Evolutionary conservation across 805 yeast species (phyloP).

Genomic region (Starmera amethionina): DNA sequence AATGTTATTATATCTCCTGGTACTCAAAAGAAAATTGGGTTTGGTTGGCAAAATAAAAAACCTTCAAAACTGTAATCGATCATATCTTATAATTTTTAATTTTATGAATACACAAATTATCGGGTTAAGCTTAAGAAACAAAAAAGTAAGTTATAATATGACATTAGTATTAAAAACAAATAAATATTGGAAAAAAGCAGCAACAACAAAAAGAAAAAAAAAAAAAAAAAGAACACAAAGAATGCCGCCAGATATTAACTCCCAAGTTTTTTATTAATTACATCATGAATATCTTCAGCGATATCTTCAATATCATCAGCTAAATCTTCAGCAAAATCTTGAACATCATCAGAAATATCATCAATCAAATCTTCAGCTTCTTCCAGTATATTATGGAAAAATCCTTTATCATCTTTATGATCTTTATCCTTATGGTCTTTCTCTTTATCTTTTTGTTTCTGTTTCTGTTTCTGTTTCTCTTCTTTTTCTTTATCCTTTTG

Average conservation of each 20-base stretch:
- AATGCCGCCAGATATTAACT: neutral
- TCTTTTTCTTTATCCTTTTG: constrained; percentile 16
- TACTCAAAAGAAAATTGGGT: constrained; percentile 40
- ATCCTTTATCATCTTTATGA: constrained; percentile 3
- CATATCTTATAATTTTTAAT: neutral
- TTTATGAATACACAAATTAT: neutral
- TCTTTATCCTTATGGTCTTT: constrained; percentile 7
- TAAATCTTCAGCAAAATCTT: constrained; percentile 15
- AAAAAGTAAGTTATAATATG: neutral
- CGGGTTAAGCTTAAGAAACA: too few species aligned
- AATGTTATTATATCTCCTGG: constrained; percentile 59
- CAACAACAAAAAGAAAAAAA: neutral
- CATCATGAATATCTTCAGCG: constrained; percentile 6
- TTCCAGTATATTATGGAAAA: constrained; percentile 7
- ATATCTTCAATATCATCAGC: constrained; percentile 7
- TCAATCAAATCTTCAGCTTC: constrained; percentile 18
- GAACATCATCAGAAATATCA: constrained; percentile 17
- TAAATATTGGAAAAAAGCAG: constrained; percentile 20
- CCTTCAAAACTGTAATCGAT: constrained; percentile 3
- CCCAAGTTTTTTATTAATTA: constrained; percentile 3
- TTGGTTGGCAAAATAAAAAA: constrained; percentile 61
- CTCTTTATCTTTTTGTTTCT: constrained; percentile 11
- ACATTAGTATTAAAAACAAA: too few species aligned
- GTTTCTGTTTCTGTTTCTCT: constrained; percentile 9
- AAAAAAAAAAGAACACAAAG: neutral